Base-by-base conservation (phyloP, 2,329 filamentous ascomycete species). In the Paecilomyces variotii region DNA sequence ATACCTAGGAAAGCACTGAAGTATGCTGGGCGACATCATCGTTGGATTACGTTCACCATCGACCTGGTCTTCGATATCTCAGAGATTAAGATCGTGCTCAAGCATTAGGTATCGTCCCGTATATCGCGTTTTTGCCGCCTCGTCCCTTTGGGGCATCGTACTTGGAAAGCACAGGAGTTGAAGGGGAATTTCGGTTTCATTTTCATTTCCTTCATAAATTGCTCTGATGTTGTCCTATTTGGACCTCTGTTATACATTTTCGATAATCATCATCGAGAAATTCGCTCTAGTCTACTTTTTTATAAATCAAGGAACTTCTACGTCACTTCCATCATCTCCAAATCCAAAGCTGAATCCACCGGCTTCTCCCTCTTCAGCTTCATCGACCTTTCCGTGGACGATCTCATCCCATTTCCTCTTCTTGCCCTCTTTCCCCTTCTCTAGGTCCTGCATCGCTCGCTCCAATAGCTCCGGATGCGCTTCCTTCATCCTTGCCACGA, bases 321-420 rank as follows among this genome's bases (percentile, higher is more conserved):
- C 74, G 67, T 81, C 79, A 67, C 79, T 81, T 58, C 82, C 81
- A 56, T 82, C 83, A 62, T 79, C 81, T 25, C 78, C 84, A 72
- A 86, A 86, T 19, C 83, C 84, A 75, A 90, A 89, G 65, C 82
- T 85, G 66, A 87, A 88, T 0, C 77, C 80, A 53, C 73, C 77
- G 54, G 67, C 69, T 26, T 65, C 63, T 19, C 62, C 30, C n/a
- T 69, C 66, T 57, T 59, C 66, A 7, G 54, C 62, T 30, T 65
- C 62, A n/a, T 79, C 78, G 1, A 78, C 75, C 30, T 77, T 79
- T 35, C 74, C 77, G 59, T 85, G 85, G 10, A 91, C 87, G 28
- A 91, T 82, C 59, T 87, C 82, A 69, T 95, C 90, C 93, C 93
- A 97, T 67, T 88, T 95, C 55, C 91, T 84, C 76, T 92, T 94